Evolutionary conservation across 2,329 filamentous ascomycete genomes (phyloP).

Genomic region (Penicillium freii): DNA sequence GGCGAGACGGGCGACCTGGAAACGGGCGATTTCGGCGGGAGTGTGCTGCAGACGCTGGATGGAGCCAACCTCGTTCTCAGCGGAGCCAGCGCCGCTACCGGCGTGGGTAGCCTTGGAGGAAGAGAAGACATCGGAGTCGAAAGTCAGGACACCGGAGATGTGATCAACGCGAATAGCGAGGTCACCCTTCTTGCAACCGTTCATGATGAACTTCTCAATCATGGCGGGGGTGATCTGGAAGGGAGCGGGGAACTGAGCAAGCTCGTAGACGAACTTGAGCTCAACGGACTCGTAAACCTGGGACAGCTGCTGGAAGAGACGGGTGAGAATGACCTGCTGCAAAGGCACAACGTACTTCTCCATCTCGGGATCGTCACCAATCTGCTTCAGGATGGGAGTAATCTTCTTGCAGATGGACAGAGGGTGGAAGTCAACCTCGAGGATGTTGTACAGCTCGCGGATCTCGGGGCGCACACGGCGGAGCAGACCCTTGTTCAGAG

Average conservation of each 20-base stretch:
- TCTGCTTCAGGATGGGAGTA: slow-evolving; percentile 89
- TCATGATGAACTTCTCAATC: slow-evolving; percentile 99
- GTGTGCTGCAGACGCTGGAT: slow-evolving; percentile 97
- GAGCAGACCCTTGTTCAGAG: slow-evolving; percentile 88
- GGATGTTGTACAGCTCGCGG: slow-evolving; percentile 93
- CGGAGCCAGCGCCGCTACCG: slow-evolving; percentile 79
- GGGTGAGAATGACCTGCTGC: slow-evolving; percentile 96
- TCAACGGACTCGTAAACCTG: slow-evolving; percentile 99
- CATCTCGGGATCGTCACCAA: slow-evolving; percentile 92
- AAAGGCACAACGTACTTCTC: slow-evolving; percentile 93
- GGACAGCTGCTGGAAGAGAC: slow-evolving; percentile 97
- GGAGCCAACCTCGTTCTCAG: slow-evolving; percentile 77
- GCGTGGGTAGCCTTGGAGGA: slow-evolving; percentile 88
- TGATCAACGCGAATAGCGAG: slow-evolving; percentile 95
- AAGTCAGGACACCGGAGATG: slow-evolving; percentile 89
- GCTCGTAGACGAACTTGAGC: slow-evolving; percentile 84
- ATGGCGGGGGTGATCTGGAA: slow-evolving; percentile 88
- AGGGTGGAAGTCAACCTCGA: slow-evolving; percentile 98
- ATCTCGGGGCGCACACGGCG: slow-evolving; percentile 93
- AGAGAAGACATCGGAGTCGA: slow-evolving; percentile 97
- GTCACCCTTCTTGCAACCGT: slow-evolving; percentile 99
- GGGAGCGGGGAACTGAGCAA: slow-evolving; percentile 93
- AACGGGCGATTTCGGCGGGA: slow-evolving; percentile 93
- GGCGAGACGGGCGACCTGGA: slow-evolving; percentile 86
- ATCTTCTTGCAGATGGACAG: slow-evolving; percentile 99